phyloP scores from a whole-genome alignment of 2,329 filamentous ascomycete species.

The Colletotrichum navitas region DNA sequence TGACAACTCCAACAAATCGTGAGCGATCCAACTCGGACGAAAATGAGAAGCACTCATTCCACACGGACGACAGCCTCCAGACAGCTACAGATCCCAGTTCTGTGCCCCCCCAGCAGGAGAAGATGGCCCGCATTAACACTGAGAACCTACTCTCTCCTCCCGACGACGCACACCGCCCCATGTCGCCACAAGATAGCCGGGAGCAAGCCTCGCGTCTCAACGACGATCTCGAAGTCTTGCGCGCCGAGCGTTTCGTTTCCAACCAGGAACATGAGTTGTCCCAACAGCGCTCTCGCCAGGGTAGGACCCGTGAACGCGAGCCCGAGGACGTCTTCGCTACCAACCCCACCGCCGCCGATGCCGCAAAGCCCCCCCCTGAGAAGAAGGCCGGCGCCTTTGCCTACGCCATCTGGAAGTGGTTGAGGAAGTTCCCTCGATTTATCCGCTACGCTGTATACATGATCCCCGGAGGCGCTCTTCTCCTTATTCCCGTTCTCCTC shows the following conservation, averaged over 20 bases:
- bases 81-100: constrained; percentile 35
- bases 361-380: constrained; percentile 38
- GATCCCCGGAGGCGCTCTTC: constrained; percentile 58
- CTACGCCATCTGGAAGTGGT: constrained; percentile 55
- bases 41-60: constrained; percentile 43
- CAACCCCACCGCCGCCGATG: constrained; percentile 49
- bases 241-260: constrained; percentile 61
- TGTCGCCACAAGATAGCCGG: constrained; percentile 42
- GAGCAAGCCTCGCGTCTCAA: constrained; percentile 55
- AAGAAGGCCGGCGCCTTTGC: constrained; percentile 47
- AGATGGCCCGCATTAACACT: constrained; percentile 28
- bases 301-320: constrained; percentile 51
- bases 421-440: constrained; percentile 64
- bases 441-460: constrained; percentile 64
- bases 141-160: constrained; percentile 24
- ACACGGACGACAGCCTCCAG: constrained; percentile 41
- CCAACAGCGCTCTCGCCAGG: constrained; percentile 46
- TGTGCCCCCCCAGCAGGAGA: constrained; percentile 15
- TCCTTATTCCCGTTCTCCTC: constrained; percentile 62
- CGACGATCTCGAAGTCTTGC: constrained; percentile 64
- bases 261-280: constrained; percentile 54
- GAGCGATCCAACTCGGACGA: constrained; percentile 40
- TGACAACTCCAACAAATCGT: constrained; percentile 28
- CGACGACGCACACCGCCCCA: neutral
- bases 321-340: constrained; percentile 59